Evolutionary conservation across 441 rosid genomes (phyloP).

Genomic region (Eutrema salsugineum): DNA sequence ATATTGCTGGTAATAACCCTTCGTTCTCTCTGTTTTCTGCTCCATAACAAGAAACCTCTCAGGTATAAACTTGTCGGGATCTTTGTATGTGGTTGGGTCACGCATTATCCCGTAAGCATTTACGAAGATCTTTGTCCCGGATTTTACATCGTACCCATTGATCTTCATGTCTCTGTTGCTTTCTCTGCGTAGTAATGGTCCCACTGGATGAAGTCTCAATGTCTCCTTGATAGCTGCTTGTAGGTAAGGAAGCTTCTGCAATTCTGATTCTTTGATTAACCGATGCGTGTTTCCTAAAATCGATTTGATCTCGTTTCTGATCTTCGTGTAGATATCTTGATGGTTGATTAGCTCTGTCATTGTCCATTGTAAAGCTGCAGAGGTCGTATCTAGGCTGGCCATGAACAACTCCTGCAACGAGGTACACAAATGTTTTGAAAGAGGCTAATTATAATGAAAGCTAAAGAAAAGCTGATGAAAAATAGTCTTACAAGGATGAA

Average conservation of each 20-base stretch:
- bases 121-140: constrained; percentile 38
- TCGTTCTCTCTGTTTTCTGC: constrained; percentile 9
- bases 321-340: constrained; percentile 29
- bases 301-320: constrained; percentile 38
- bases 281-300: constrained; percentile 4
- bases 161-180: constrained; percentile 39
- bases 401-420: constrained; percentile 44
- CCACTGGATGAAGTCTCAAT: constrained; percentile 47
- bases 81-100: constrained; percentile 29
- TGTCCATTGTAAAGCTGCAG: constrained; percentile 55
- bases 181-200: constrained; percentile 43
- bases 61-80: constrained; percentile 40
- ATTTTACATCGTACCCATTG: constrained; percentile 37
- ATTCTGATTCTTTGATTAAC: constrained; percentile 40
- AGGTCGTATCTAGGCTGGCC: constrained; percentile 55
- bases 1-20: constrained; percentile 21
- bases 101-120: constrained; percentile 46
- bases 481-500: constrained; percentile 46
- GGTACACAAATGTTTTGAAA: neutral
- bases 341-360: constrained; percentile 50
- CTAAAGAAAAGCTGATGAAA: neutral
- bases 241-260: constrained; percentile 49
- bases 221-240: constrained; percentile 45
- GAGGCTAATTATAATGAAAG: neutral
- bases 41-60: constrained; percentile 34